Base-by-base conservation (phyloP, 192 early-diverging fungal genomes). In the Geosiphon pyriformis region DNA sequence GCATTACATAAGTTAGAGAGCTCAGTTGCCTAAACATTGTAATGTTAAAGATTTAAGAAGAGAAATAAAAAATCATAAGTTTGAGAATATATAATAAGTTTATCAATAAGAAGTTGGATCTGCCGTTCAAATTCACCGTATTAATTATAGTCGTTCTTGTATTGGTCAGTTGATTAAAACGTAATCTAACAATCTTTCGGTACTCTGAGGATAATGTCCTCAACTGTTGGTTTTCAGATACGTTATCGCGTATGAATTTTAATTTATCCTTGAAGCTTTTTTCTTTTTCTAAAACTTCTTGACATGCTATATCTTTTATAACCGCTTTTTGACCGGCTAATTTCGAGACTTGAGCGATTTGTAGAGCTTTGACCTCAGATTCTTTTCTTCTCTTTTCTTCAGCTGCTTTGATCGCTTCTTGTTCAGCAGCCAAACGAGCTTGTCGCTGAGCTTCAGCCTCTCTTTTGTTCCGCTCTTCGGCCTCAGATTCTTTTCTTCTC, bases 181-280 rank as follows among this genome's bases (percentile, higher is more conserved):
- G 53, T 29, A 55, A 23, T 55, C 64, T 58, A 27, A 85, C 69
- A 2, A 49, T 48, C 0, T 70, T 48, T 58, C 77, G 74, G 35
- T 84, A 76, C 12, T 73, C 42, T 7, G 77, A 67, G 25, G 75
- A 29, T 23, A 72, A 62, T 22, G 61, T 29, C 12, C 25, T 55
- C 53, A 55, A 68, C 17, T 56, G 50, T 4, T 79, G 63, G 34
- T 70, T 53, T n/a, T 78, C 69, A 30, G 68, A 57, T 30, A 77
- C 60, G 4, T 62, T 76, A 35, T 56, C 34, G 0, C 61, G 66
- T 3, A 73, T 70, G 1, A 54, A 62, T 22, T 67, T 59, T 31
- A 67, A 57, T 50, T 49, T 51, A 2, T 63, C 32, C 15, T 53
- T 31, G 22, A 50, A 23, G 18, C 6, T 34, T 20, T 49, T 68